Evolutionary conservation across 2,329 filamentous ascomycete species (phyloP).

Genomic region (Aureobasidium lini): DNA sequence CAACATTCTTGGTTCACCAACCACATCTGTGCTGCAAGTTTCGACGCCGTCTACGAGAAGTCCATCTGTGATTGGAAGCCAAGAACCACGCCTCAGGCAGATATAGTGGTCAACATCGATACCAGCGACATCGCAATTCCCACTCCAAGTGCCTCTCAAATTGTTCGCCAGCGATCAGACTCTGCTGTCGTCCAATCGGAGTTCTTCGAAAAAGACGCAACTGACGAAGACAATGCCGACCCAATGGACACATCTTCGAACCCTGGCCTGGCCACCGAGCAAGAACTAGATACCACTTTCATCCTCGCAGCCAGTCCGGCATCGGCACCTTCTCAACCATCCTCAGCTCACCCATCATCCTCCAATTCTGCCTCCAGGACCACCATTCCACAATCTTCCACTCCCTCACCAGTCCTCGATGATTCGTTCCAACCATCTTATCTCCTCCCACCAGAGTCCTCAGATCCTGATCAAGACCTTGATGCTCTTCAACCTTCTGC

Average conservation of each 20-base stretch:
- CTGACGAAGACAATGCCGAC: background rate
- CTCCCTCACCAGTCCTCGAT: background rate
- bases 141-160: background rate
- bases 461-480: background rate
- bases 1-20: conserved; percentile 51
- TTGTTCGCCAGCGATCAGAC: background rate
- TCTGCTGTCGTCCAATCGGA: background rate
- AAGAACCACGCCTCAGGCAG: conserved; percentile 15
- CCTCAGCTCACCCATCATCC: background rate
- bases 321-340: background rate
- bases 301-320: background rate
- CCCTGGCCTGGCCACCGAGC: background rate
- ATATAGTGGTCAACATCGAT: background rate
- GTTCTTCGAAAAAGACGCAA: background rate
- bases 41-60: conserved; percentile 44
- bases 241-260: background rate
- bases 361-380: background rate
- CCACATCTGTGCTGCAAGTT: conserved; percentile 37
- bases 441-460: background rate
- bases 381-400: background rate
- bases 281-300: background rate
- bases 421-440: background rate
- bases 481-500: background rate
- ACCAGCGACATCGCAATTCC: conserved; percentile 5
- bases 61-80: conserved; percentile 45